Evolutionary conservation across 2,329 filamentous ascomycete species (phyloP).

Genomic region (Trichoderma lentiforme): DNA sequence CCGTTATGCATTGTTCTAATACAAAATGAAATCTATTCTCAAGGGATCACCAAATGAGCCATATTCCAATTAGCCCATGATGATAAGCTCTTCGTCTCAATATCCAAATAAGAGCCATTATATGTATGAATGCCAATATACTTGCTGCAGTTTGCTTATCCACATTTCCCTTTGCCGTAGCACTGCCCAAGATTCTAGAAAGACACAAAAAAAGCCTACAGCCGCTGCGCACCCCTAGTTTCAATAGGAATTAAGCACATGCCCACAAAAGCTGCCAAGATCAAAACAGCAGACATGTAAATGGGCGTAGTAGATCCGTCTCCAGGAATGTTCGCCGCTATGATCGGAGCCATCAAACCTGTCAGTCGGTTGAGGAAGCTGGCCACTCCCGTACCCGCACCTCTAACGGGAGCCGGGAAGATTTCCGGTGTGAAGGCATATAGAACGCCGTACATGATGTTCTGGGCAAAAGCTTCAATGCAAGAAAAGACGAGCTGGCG

Average conservation of each 20-base stretch:
- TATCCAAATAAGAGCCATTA: neutral
- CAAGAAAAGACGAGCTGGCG: slow-evolving; percentile 64
- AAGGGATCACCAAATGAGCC: neutral
- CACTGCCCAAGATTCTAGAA: neutral
- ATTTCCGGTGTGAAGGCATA: slow-evolving; percentile 77
- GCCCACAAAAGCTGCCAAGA: slow-evolving; percentile 56
- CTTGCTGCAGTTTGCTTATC: neutral
- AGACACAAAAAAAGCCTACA: slow-evolving; percentile 35
- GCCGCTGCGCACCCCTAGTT: slow-evolving; percentile 56
- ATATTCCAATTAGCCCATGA: neutral
- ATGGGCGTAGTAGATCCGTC: slow-evolving; percentile 57
- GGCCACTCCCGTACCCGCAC: slow-evolving; percentile 68
- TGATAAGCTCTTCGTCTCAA: neutral
- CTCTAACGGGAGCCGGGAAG: slow-evolving; percentile 68
- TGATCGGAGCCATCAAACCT: slow-evolving; percentile 65
- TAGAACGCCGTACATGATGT: slow-evolving; percentile 73
- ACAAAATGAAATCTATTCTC: neutral
- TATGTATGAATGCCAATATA: neutral
- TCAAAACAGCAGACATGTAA: slow-evolving; percentile 54
- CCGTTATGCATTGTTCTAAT: neutral
- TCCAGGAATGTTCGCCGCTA: slow-evolving; percentile 60
- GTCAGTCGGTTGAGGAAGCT: slow-evolving; percentile 67
- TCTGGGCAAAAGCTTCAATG: slow-evolving; percentile 68
- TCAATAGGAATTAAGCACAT: slow-evolving; percentile 62
- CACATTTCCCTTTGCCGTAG: neutral